A percentile compares a stretch with the other conserved stretches of the same genome.
These are phyloP conservation scores for Amanita muscaria DNA, from an alignment of 768 basidiomycete species.

Conservation along the genomic window DNA sequence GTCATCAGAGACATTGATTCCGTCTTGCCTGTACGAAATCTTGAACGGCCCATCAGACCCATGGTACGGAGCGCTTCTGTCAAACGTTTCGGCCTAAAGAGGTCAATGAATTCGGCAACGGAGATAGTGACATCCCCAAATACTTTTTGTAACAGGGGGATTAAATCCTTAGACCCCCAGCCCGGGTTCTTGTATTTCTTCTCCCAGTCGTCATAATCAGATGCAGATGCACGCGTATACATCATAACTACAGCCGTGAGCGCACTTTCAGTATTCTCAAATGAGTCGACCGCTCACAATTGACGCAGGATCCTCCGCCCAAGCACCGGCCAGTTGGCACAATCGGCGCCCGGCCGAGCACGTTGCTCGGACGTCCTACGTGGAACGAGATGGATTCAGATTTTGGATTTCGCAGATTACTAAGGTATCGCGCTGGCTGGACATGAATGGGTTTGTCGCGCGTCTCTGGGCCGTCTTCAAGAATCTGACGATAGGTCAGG, in stretches of 20 bases:
- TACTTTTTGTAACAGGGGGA: constrained; percentile 54
- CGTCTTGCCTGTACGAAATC: constrained; percentile 32
- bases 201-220: constrained; percentile 63
- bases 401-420: constrained; percentile 26
- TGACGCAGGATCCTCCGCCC: constrained; percentile 59
- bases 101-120: background rate
- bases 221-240: constrained; percentile 51
- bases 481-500: constrained; percentile 24
- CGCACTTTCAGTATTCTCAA: background rate
- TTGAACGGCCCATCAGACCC: constrained; percentile 45
- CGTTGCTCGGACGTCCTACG: constrained; percentile 32
- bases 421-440: constrained; percentile 45
- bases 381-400: constrained; percentile 38
- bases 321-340: constrained; percentile 41
- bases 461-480: constrained; percentile 52
- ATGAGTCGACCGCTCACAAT: constrained; percentile 31
- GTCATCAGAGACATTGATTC: constrained; percentile 34
- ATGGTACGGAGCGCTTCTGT: constrained; percentile 26
- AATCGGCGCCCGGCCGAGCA: constrained; percentile 32
- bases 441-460: constrained; percentile 35
- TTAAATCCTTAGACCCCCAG: constrained; percentile 50
- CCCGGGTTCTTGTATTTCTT: constrained; percentile 41
- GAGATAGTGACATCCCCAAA: background rate
- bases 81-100: constrained; percentile 32
- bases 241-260: constrained; percentile 29